phyloP scores from a whole-genome alignment of 2,329 filamentous ascomycete species.

The Ophiognomonia clavigignenti-juglandacearum region DNA sequence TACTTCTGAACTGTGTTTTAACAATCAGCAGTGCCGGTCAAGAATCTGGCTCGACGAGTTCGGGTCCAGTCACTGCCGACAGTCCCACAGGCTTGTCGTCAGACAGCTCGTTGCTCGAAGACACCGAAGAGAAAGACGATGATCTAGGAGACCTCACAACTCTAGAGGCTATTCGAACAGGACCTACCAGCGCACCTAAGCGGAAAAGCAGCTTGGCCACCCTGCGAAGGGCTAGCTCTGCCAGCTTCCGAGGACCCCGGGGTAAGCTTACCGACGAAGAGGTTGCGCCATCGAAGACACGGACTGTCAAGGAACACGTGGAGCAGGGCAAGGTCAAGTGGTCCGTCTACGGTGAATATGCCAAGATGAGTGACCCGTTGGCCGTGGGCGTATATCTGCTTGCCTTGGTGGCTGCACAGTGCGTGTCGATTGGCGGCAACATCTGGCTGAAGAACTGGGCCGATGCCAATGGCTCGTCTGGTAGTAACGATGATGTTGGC shows the following conservation, averaged over 20 bases:
- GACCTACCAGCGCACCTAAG: conserved; percentile 36
- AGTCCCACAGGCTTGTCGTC: conserved; percentile 39
- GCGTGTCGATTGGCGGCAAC: conserved; percentile 74
- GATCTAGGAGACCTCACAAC: conserved; percentile 72
- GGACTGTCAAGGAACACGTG: conserved; percentile 78
- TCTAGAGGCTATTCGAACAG: conserved; percentile 34
- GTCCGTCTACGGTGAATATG: conserved; percentile 89
- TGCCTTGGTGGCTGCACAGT: conserved; percentile 75
- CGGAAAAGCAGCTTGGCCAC: conserved; percentile 71
- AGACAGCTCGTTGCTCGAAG: conserved; percentile 53
- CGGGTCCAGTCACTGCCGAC: conserved; percentile 6
- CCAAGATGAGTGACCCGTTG: conserved; percentile 83
- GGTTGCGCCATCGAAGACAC: conserved; percentile 68
- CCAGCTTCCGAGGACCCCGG: conserved; percentile 80
- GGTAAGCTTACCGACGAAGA: conserved; percentile 85
- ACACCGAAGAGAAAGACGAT: conserved; percentile 53
- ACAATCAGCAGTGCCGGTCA: too few species aligned
- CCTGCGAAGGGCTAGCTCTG: conserved; percentile 83
- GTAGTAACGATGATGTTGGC: conserved; percentile 69
- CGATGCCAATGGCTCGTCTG: conserved; percentile 65
- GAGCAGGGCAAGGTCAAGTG: conserved; percentile 99
- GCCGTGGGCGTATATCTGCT: conserved; percentile 78
- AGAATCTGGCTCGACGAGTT: conserved; percentile 31
- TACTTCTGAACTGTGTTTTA: too few species aligned
- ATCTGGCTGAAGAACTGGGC: conserved; percentile 96